Evolutionary conservation across 2,329 filamentous ascomycete species (phyloP), one percentile per base, ranked within the genome.

Genomic region (Gaeumannomyces sp.): DNA sequence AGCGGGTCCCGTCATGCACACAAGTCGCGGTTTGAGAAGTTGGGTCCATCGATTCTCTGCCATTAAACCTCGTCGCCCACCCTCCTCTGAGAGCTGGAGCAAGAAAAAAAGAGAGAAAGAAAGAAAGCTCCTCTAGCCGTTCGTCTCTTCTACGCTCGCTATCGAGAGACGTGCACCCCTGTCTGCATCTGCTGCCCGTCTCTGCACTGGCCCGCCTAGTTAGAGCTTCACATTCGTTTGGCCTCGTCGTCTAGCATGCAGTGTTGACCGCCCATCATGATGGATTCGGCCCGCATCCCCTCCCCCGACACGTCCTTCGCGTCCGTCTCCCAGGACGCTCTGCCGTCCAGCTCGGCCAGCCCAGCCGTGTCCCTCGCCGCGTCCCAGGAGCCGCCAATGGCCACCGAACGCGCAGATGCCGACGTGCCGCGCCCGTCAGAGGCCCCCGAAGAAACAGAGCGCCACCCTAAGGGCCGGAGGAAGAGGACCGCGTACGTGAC

Each of bases 401-500:
- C 22, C 60, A 62, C 27, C 14, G 61, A 56, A 56, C 59, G 38
- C 45, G 28, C 59, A 61, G 33, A 16, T 14, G 22, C 31, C n/a
- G 61, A 53, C 61, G 27, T 31, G 57, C 57, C n/a, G 59, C 59
- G 16, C 61, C 28, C 22, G 45, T n/a, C 27, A 27, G 38, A 29
- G 35, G 45, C 27, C 19, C 22, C 25, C 25, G 57, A 59, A 33
- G 62, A 67, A 19, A 64, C 63, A 29, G 76, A 78, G 66, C 77
- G 78, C 58, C 84, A 85, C 68, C 83, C 84, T 68, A 85, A 85
- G 76, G 82, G 80, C 69, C 86, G 85, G 79, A 80, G 85, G 76
- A 88, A 88, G 75, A 77, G 85, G 68, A 88, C 85, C 66, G 83
- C 83, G 85, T 88, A 83, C 71, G 83, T 80, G 53, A 56, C 33